phyloP scores from a whole-genome alignment of 305 asterid species.

The Solanum chacoense region DNA sequence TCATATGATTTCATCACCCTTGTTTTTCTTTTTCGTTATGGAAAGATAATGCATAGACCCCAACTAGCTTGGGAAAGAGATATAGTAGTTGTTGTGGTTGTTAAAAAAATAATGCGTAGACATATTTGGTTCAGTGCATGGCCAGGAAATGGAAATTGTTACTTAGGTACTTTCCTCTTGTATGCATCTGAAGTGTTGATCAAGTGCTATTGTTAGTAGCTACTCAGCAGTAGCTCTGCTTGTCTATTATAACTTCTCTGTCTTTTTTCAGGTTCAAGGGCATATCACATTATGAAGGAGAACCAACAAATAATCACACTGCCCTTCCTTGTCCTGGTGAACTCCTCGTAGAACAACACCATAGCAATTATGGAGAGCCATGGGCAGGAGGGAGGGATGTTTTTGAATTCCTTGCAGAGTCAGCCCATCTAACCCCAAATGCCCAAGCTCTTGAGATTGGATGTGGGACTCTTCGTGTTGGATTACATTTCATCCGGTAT shows the following conservation, averaged over 20 bases:
- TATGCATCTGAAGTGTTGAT: background rate
- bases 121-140: background rate
- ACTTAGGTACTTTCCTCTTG: background rate
- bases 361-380: slow-evolving; percentile 97
- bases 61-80: background rate
- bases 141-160: background rate
- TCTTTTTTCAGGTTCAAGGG: slow-evolving; percentile 53
- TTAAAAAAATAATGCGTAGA: background rate
- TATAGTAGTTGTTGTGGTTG: background rate
- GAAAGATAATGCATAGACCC: background rate
- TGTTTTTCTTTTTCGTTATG: background rate
- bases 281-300: slow-evolving; percentile 86
- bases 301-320: slow-evolving; percentile 71
- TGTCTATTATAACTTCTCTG: background rate
- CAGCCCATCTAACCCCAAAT: slow-evolving; percentile 37
- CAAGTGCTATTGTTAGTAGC: background rate
- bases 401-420: slow-evolving; percentile 76
- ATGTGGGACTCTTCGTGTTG: slow-evolving; percentile 97
- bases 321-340: slow-evolving; percentile 91
- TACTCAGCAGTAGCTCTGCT: background rate
- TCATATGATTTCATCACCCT: background rate
- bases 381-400: slow-evolving; percentile 99
- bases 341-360: slow-evolving; percentile 90
- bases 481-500: slow-evolving; percentile 76
- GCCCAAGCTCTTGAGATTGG: slow-evolving; percentile 88